Base-by-base conservation (phyloP, 495 filamentous ascomycete genomes). In the Penicillium taxi region DNA sequence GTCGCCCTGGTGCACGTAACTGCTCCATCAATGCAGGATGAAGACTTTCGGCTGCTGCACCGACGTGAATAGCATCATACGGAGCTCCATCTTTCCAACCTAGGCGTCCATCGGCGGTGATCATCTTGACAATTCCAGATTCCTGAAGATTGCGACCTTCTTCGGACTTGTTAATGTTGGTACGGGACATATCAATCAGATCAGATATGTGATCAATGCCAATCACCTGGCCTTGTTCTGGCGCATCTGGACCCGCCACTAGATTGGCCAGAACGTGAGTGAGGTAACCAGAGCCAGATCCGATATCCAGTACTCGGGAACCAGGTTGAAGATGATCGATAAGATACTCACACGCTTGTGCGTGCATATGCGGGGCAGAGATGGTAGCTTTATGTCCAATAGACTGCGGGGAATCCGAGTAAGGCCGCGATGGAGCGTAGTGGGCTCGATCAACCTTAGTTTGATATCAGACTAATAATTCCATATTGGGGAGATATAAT, bases 291-390 rank as follows among this genome's bases (percentile, higher is more conserved):
- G 80, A 86, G 1, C 91, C 91, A 36, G 79, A 84, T 3, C 91
- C 91, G 49, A 98, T 80, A 53, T 98, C 91, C 0, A 98, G 74
- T 8, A 95, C 81, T 8, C 66, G 60, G 2, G 72, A 58, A 16
- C 64, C 67, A 0, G 67, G 64, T 26, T 63, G 41, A 14, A 81
- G 72, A 59, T 59, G 79, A 29, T 73, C 74, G 11, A 86, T 71
- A 1, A 86, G 69, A 17, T 77, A 70, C 58, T 86, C 80, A 34
- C 74, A 71, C 22, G 82, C 82, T 22, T 78, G 70, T 53, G 85
- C 90, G 64, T 98, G 91, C 86, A 98, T 98, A 70, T 98, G 91
- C 12, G 91, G 91, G 14, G 91, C 91, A 19, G 82, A 89, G 48
- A 98, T 98, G 35, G 93, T 98, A 35, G 91, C 91, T 11, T 57